Base-by-base conservation (phyloP, 108 stramenopile genomes). In the Halocafeteria seosinensis region DNA sequence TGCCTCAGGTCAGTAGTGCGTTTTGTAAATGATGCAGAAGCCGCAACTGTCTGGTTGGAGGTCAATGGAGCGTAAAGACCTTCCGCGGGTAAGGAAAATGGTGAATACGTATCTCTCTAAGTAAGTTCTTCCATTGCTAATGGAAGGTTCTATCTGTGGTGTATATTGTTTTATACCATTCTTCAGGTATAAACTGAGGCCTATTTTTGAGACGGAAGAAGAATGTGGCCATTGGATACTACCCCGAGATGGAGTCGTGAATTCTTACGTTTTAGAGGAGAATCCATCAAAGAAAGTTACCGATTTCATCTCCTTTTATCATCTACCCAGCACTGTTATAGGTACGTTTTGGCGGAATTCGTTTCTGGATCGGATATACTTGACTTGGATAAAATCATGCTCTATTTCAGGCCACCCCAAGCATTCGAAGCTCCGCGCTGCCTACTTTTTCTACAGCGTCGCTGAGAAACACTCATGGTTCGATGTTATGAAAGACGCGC, bases 381-480 rank as follows among this genome's bases (percentile, higher is more conserved):
- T 13, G 13, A 60, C 36, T 37, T 60, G 58, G 36, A 37, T 60
- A 23, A n/a, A n/a, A n/a, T n/a, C n/a, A n/a, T n/a, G n/a, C n/a
- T n/a, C n/a, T n/a, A n/a, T n/a, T n/a, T n/a, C n/a, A n/a, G 73
- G 82, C 38, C 63, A 87, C 55, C 70, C 80, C 50, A 77, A 87
- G 61, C 85, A 94, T 63, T 81, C 76, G 21, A 73, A 78, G 29
- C 76, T 99, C 37, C 71, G 76, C 69, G 97, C 94, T 5, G 97
- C 87, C 4, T 98, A 94, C 76, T 85, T 84, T 23, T 99, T 85
- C 70, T 99, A 96, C 84, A 99, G 95, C 71, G 89, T 99, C 17
- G 93, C 94, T 29, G 88, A 85, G 26, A 78, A 80, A 12, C 82
- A 93, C 61, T 38, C 71, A 27, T 72, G 88, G 62, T 62, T 64